Evolutionary conservation across 1,284 basidiomycete genomes (phyloP), one percentile per base, ranked within the genome.

Genomic region (Pseudozyma thailandica): DNA sequence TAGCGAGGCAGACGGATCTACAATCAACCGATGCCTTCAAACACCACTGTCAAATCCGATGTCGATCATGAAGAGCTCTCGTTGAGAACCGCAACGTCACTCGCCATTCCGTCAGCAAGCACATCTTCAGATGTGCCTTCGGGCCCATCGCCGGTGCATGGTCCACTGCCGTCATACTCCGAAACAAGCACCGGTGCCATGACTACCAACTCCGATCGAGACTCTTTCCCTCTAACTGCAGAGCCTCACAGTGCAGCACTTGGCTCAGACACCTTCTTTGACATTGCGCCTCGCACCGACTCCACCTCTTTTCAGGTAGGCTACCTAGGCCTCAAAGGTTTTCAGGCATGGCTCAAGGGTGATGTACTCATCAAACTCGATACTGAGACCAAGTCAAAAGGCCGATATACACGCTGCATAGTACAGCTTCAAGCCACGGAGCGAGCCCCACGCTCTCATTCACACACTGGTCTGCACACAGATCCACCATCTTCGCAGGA

Each of bases 361-460:
- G 81, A 82, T 33, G 80, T 82, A 1, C 63, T 82, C 3, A 64
- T 79, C 57, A 82, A 82, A 47, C 64, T 79, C 20, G 77, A 79
- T 20, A 27, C 55, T 0, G 39, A 49, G 12, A 73, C 61, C 26
- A 66, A 64, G 25, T 31, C 16, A 10, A 61, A 41, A 26, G 71
- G 71, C 13, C 43, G 54, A 9, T 73, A 64, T 30, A 56, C 54
- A 5, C 56, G 54, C n/a, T 73, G 65, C 33, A n/a, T 44, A 2
- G 54, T 65, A 16, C 50, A 50, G 38, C 51, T 71, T 37, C 50
- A 64, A 20, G 60, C 69, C 1, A 44, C 42, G 26, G 69, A 71
- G 28, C 43, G 52, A 23, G 53, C 48, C 1, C 4, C 43, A 20
- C 18, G 38, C 6, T 39, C 30, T 23, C n/a, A 31, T 7, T 44